Evolutionary conservation across 495 filamentous ascomycete species (phyloP).

Genomic region (Usnea hakonensis): DNA sequence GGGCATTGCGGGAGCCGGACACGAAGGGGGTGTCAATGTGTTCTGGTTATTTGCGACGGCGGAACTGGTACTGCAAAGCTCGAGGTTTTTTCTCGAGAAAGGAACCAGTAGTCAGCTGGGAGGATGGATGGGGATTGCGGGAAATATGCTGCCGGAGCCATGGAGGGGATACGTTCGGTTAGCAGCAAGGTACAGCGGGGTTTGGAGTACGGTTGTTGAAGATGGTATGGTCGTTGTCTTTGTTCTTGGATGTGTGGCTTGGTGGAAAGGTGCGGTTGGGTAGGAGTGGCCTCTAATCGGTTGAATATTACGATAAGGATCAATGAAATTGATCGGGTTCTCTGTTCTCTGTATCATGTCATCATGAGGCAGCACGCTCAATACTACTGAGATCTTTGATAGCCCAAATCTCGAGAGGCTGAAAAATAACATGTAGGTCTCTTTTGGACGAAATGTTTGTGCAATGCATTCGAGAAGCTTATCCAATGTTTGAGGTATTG

Average conservation of each 20-base stretch:
- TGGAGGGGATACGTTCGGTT: slow-evolving; percentile 49
- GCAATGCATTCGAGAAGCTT: background rate
- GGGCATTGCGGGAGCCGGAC: slow-evolving; percentile 16
- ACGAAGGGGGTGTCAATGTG: slow-evolving; percentile 33
- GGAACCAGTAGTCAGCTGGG: slow-evolving; percentile 23
- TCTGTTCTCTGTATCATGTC: background rate
- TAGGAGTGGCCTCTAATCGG: background rate
- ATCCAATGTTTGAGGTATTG: no score
- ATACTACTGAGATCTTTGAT: background rate
- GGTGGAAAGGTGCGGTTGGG: slow-evolving; percentile 20
- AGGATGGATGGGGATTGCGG: slow-evolving; percentile 52
- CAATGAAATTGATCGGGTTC: background rate
- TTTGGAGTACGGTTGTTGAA: slow-evolving; percentile 52
- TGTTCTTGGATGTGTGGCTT: slow-evolving; percentile 63
- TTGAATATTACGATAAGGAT: background rate
- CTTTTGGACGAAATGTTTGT: background rate
- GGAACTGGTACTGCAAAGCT: slow-evolving; percentile 63
- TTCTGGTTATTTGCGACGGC: slow-evolving; percentile 79
- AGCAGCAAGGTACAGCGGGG: slow-evolving; percentile 59
- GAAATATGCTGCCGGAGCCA: slow-evolving; percentile 51
- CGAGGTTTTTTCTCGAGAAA: slow-evolving; percentile 57
- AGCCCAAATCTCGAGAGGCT: background rate
- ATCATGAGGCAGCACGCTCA: background rate
- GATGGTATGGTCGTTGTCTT: slow-evolving; percentile 69
- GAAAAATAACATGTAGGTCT: background rate